These are phyloP conservation scores for Debaryomyces castellii DNA, from an alignment of 805 yeast species.

Conservation along the genomic window DNA sequence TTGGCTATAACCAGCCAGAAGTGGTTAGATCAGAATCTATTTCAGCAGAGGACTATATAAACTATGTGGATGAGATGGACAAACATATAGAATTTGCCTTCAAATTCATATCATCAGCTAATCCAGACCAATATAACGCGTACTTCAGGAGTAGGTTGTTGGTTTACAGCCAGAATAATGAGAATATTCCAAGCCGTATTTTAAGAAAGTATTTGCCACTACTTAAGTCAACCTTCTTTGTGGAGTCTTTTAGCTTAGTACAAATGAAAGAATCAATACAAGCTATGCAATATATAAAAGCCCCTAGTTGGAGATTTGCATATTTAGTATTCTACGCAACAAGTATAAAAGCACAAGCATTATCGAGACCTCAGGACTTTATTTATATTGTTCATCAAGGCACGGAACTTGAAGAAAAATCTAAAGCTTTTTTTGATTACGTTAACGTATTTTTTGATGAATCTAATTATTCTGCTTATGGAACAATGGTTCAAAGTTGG, in stretches of 20 bases:
- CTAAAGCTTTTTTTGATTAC: slow-evolving; percentile 32
- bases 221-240: slow-evolving; percentile 31
- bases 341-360: slow-evolving; percentile 34
- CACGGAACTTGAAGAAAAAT: slow-evolving; percentile 21
- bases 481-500: slow-evolving; percentile 31
- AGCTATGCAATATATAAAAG: slow-evolving; percentile 26
- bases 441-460: slow-evolving; percentile 31
- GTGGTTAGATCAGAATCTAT: neutral
- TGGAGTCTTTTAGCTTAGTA: slow-evolving; percentile 19
- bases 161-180: slow-evolving; percentile 20
- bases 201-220: slow-evolving; percentile 35
- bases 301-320: slow-evolving; percentile 37
- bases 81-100: slow-evolving; percentile 27
- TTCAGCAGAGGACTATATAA: neutral
- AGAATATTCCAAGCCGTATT: slow-evolving; percentile 23
- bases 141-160: slow-evolving; percentile 26
- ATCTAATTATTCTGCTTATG: slow-evolving; percentile 13
- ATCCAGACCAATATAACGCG: slow-evolving; percentile 30
- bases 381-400: slow-evolving; percentile 18
- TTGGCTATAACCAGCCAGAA: slow-evolving; percentile 7
- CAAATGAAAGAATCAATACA: slow-evolving; percentile 21
- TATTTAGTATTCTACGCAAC: slow-evolving; percentile 30
- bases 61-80: slow-evolving; percentile 30
- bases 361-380: slow-evolving; percentile 38
- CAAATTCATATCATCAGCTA: slow-evolving; percentile 36